These are phyloP conservation scores for Backusella macrospora DNA, from an alignment of 192 early-diverging fungal species.

Conservation along the genomic window DNA sequence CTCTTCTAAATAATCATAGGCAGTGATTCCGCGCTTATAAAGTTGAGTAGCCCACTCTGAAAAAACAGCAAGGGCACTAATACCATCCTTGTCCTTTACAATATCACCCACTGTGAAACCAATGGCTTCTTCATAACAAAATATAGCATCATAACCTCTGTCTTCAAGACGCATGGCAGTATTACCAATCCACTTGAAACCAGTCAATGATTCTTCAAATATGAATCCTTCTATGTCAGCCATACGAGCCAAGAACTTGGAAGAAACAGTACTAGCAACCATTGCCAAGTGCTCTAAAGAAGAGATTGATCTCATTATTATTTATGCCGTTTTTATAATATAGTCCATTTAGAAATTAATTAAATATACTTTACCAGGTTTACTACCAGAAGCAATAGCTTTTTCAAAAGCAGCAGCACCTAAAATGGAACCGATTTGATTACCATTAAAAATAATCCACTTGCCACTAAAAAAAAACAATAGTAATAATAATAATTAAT, in stretches of 20 bases:
- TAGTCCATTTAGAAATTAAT: not conserved
- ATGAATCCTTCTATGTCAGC: slow-evolving; percentile 74
- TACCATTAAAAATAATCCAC: slow-evolving; percentile 87
- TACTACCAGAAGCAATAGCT: slow-evolving; percentile 50
- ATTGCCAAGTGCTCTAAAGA: slow-evolving; percentile 65
- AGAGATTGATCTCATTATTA: not conserved
- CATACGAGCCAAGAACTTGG: slow-evolving; percentile 79
- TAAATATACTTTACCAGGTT: slow-evolving; percentile 34
- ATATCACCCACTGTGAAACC: slow-evolving; percentile 80
- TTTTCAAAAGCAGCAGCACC: slow-evolving; percentile 66
- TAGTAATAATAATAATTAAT: not conserved
- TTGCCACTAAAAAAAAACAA: slow-evolving; percentile 52
- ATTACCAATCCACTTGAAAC: slow-evolving; percentile 97
- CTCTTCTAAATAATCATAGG: slow-evolving; percentile 71
- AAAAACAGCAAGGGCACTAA: slow-evolving; percentile 81
- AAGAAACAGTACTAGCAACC: slow-evolving; percentile 87
- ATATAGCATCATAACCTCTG: slow-evolving; percentile 68
- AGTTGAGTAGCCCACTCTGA: slow-evolving; percentile 74
- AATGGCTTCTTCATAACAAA: slow-evolving; percentile 95
- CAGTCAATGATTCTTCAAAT: slow-evolving; percentile 92
- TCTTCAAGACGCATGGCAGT: slow-evolving; percentile 67
- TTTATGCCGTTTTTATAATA: not conserved
- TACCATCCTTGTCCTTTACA: slow-evolving; percentile 93
- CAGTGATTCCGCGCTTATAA: slow-evolving; percentile 60
- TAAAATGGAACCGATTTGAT: slow-evolving; percentile 87